These are phyloP conservation scores for Circinella minor DNA, from an alignment of 371 early-diverging fungal species.

Conservation along the genomic window DNA sequence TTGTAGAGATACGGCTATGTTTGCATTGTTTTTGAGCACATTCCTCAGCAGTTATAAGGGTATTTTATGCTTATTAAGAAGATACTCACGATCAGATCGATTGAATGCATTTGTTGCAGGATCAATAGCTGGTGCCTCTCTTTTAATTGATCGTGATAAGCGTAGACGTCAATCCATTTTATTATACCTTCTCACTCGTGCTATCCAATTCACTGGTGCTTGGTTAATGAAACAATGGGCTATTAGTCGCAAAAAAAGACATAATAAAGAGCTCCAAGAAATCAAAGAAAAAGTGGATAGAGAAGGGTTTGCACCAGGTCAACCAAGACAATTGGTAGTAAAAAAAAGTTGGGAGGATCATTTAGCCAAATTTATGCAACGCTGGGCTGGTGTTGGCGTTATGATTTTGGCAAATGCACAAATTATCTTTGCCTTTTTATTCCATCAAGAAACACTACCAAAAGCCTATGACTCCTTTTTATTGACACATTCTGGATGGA, in stretches of 20 bases:
- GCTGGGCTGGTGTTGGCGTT: constrained; percentile 61
- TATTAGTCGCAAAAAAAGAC: constrained; percentile 35
- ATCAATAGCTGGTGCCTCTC: constrained; percentile 71
- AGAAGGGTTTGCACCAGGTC: constrained; percentile 27
- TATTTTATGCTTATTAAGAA: constrained; percentile 73
- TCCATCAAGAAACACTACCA: constrained; percentile 66
- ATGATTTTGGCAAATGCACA: constrained; percentile 74
- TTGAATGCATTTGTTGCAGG: constrained; percentile 83
- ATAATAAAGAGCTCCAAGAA: constrained; percentile 1
- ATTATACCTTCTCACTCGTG: constrained; percentile 79
- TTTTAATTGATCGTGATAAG: constrained; percentile 72
- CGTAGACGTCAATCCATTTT: constrained; percentile 78
- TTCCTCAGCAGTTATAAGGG: constrained; percentile 83
- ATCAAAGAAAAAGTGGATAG: constrained; percentile 28
- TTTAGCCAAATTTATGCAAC: constrained; percentile 54
- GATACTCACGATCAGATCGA: constrained; percentile 53
- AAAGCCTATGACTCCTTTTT: constrained; percentile 69
- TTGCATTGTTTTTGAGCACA: constrained; percentile 83
- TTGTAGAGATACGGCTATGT: constrained; percentile 72
- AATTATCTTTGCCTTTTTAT: constrained; percentile 66
- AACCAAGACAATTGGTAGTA: constrained; percentile 22
- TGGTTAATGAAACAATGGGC: constrained; percentile 73
- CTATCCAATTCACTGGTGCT: constrained; percentile 72
- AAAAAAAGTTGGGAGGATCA: constrained; percentile 54
- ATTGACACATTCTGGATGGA: constrained; percentile 68